Conservation (phyloP, 306 rosid genomes). For the Lathyrus aphaca region DNA sequence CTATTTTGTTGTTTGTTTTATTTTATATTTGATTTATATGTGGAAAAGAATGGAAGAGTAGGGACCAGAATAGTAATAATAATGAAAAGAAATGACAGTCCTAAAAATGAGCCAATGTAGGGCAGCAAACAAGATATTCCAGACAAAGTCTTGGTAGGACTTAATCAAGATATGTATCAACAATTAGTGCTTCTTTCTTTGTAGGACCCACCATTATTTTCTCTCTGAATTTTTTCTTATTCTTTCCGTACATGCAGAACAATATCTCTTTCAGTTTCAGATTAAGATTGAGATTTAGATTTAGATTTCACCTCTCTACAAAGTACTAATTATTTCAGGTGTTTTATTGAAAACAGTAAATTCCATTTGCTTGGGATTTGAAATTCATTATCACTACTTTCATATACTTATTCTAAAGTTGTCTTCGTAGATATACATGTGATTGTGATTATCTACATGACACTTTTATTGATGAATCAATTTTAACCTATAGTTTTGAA, state of each 20-base stretch:
- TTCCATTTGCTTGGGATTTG: slow-evolving; percentile 44
- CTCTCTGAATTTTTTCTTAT: slow-evolving; percentile 47
- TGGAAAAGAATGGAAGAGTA: slow-evolving; percentile 39
- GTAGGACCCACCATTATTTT: slow-evolving; percentile 40
- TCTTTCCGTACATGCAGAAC: slow-evolving; percentile 58
- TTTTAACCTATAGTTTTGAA: background rate
- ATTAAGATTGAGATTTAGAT: slow-evolving; percentile 33
- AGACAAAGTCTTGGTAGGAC: slow-evolving; percentile 62
- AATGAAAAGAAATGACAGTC: slow-evolving; percentile 49
- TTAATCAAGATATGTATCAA: slow-evolving; percentile 59
- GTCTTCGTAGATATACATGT: background rate
- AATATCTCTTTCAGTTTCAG: slow-evolving; percentile 41
- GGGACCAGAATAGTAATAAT: slow-evolving; percentile 51
- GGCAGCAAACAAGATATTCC: slow-evolving; percentile 85
- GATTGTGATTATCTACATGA: too few species aligned
- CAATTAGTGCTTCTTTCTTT: slow-evolving; percentile 49
- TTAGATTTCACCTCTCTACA: slow-evolving; percentile 35
- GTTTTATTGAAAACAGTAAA: slow-evolving; percentile 30
- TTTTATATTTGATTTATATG: slow-evolving; percentile 9
- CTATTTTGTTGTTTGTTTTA: too few species aligned
- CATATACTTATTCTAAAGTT: background rate
- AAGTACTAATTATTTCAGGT: slow-evolving; percentile 39
- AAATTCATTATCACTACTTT: slow-evolving; percentile 35
- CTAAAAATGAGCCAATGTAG: slow-evolving; percentile 58
- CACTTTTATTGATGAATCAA: background rate